phyloP scores from a whole-genome alignment of 192 early-diverging fungal species.

The Rhizoclosmatium sp. region DNA sequence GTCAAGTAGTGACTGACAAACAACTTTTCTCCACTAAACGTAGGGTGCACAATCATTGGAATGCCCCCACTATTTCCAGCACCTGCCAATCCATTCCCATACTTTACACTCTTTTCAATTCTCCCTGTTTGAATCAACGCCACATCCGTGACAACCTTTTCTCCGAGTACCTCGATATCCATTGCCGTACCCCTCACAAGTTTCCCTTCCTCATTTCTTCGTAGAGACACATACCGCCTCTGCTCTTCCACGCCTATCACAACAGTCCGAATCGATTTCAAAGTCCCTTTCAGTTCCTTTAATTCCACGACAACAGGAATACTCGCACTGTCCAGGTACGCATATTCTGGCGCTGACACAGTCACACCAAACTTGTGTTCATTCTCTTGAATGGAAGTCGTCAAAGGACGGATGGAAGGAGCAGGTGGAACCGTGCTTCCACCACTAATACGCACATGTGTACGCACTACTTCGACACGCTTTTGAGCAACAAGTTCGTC shows the following conservation, averaged over 20 bases:
- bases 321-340: constrained; percentile 14
- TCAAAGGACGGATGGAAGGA: background rate
- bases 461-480: constrained; percentile 21
- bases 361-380: background rate
- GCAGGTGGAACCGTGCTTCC: background rate
- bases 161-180: background rate
- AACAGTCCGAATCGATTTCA: constrained; percentile 8
- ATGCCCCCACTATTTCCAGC: background rate
- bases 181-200: background rate
- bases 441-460: background rate
- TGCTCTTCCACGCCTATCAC: constrained; percentile 6
- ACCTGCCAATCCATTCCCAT: constrained; percentile 17
- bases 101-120: background rate
- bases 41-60: constrained; percentile 17
- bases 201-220: background rate
- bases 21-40: constrained; percentile 21
- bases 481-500: constrained; percentile 29
- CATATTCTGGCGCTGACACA: background rate
- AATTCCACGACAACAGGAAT: background rate
- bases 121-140: background rate
- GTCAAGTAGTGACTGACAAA: constrained; percentile 16
- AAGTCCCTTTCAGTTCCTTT: background rate
- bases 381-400: background rate
- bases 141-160: constrained; percentile 8
- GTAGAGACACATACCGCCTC: background rate